Evolutionary conservation across 2,329 filamentous ascomycete species (phyloP), one percentile per base, ranked within the genome.

Genomic region (Chaetomium sp.): DNA sequence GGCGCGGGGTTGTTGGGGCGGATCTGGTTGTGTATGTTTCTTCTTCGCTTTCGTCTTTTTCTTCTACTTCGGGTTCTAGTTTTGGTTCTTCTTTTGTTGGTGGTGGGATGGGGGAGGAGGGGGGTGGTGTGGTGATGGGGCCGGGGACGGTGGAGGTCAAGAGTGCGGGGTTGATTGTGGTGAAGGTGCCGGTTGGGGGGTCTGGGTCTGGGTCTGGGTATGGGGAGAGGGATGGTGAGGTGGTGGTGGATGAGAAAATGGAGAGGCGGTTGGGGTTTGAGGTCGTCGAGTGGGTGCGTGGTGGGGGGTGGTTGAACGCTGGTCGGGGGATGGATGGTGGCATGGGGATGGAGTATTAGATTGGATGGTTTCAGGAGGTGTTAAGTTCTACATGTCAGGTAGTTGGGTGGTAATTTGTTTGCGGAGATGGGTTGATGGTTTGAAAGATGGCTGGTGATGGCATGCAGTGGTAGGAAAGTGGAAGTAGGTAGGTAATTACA

Each of bases 231-330:
- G 71, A 74, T 13, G 69, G 70, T 60, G 73, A 75, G 47, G 73
- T 78, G 72, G 76, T 78, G 29, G 74, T 92, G 68, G 87, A 88
- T 66, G 89, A 91, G 75, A 89, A 86, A 72, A 87, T 87, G 12
- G 82, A 93, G 75, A 83, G 92, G 65, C 82, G 93, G 67, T 79
- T 97, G 57, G 89, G 87, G 1, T 97, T 97, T 77, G 93, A 97
- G 79, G 87, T 97, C 68, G 85, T 90, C 62, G 93, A 97, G 77
- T 96, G 90, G 87, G 83, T 92, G 65, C 76, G 83, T 42, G 78
- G 76, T 21, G 80, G 78, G 5, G 77, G 76, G 72, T 62, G 66
- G 67, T n/a, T 25, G 33, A 51, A 25, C 25, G 4, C 23, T 5
- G 27, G 23, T 7, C 38, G 53, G 25, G 57, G 50, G 13, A n/a